These are phyloP conservation scores for Herpetomonas samuelpessoai DNA, from an alignment of 208 protist genomes.

Conservation along the genomic window DNA sequence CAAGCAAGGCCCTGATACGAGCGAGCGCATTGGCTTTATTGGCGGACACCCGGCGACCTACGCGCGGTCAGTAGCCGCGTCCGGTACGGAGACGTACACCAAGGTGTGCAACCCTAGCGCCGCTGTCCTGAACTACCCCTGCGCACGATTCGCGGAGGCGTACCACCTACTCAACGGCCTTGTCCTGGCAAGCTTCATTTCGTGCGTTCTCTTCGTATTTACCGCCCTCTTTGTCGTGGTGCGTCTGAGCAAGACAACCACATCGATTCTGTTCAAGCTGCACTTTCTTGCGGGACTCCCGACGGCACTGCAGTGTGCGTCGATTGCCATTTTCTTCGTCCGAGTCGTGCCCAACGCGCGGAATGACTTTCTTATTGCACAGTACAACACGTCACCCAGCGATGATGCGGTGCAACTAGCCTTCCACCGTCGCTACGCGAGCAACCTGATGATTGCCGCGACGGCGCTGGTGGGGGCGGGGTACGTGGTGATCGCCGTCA, in stretches of 20 bases:
- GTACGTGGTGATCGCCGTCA: constrained; percentile 23
- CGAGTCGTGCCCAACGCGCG: constrained; percentile 33
- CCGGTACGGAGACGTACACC: neutral
- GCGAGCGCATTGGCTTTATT: constrained; percentile 23
- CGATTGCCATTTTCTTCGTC: constrained; percentile 39
- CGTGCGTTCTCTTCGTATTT: constrained; percentile 28
- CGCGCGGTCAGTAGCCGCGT: constrained; percentile 1
- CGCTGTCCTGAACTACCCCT: constrained; percentile 24
- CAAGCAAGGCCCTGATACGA: constrained; percentile 2
- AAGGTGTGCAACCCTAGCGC: constrained; percentile 37
- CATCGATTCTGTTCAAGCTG: constrained; percentile 21
- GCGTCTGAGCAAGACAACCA: constrained; percentile 26
- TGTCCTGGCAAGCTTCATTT: constrained; percentile 46
- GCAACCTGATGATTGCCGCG: constrained; percentile 41
- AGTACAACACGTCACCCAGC: neutral
- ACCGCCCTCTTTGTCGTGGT: constrained; percentile 32
- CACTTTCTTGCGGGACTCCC: constrained; percentile 25
- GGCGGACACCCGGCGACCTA: constrained; percentile 37
- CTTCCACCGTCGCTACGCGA: constrained; percentile 27
- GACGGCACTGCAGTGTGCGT: constrained; percentile 38
- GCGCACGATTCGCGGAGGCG: constrained; percentile 51
- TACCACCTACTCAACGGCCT: constrained; percentile 53
- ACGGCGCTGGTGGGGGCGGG: constrained; percentile 30
- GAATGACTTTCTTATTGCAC: constrained; percentile 7
- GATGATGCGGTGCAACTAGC: constrained; percentile 8